Evolutionary conservation across 2,329 filamentous ascomycete genomes (phyloP).

Genomic region (Monilinia laxa): DNA sequence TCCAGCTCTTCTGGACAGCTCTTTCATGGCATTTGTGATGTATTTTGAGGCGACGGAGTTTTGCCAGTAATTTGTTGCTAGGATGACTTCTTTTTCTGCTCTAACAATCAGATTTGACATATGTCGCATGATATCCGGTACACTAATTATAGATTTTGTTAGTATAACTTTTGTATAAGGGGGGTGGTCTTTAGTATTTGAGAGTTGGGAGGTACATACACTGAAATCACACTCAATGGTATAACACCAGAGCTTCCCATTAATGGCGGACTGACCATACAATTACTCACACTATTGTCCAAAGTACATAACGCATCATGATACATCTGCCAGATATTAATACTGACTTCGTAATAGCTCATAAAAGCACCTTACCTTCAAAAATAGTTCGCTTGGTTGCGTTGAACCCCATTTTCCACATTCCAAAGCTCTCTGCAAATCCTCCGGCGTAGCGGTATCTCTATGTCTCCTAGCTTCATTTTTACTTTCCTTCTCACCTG

Average conservation of each 20-base stretch:
- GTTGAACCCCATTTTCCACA: slow-evolving; percentile 68
- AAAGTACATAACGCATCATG: slow-evolving; percentile 36
- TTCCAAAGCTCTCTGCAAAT: slow-evolving; percentile 53
- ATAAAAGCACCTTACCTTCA: slow-evolving; percentile 47
- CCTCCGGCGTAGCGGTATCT: slow-evolving; percentile 40
- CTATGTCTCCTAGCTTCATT: slow-evolving; percentile 30
- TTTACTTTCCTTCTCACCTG: slow-evolving; percentile 30
- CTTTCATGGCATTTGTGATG: slow-evolving; percentile 65
- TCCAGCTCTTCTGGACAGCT: slow-evolving; percentile 66
- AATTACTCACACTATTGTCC: slow-evolving; percentile 40
- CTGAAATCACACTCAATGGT: slow-evolving; percentile 68
- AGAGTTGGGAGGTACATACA: slow-evolving; percentile 39
- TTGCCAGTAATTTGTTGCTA: slow-evolving; percentile 74
- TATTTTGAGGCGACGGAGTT: slow-evolving; percentile 65
- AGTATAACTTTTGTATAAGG: slow-evolving; percentile 1
- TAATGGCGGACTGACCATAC: slow-evolving; percentile 57
- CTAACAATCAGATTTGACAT: slow-evolving; percentile 74
- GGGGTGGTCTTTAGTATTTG: not conserved
- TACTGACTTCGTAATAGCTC: not conserved
- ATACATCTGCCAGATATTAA: slow-evolving; percentile 32
- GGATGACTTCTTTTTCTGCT: slow-evolving; percentile 69
- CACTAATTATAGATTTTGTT: slow-evolving; percentile 40
- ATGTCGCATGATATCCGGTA: slow-evolving; percentile 71
- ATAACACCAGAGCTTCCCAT: slow-evolving; percentile 62
- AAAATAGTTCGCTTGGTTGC: slow-evolving; percentile 65